Evolutionary conservation across 2,329 filamentous ascomycete genomes (phyloP), one percentile per base, ranked within the genome.

Genomic region (Thielaviopsis punctulata): DNA sequence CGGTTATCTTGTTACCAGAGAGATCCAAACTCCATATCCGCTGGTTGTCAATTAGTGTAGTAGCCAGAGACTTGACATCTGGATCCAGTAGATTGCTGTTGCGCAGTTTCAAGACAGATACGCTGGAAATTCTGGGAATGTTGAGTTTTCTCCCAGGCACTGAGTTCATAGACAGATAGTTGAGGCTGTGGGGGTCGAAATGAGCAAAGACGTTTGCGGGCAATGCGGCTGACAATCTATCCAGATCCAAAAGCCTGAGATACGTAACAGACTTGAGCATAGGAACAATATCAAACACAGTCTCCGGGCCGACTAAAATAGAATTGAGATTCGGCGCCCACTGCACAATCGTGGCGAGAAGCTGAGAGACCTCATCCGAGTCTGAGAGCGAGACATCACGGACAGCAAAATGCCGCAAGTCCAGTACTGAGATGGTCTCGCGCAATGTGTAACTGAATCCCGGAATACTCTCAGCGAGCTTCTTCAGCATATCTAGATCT

Each of bases 21-120:
- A 80, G 48, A 56, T 81, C 76, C 4, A 80, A 59, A 57, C 76
- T 77, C 76, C 77, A 80, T 10, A 80, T 60, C 24, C 66, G 69
- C 10, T 4, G 60, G 56, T 54, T 59, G 57, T 41, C 48, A 19
- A 49, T 39, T 10, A 57, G 48, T 7, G 52, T 49, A 3, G 33
- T 45, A 59, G 73, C 58, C 41, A 69, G 56, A 2, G 60, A 43
- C 0, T 62, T 52, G 2, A 66, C 62, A 2, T 64, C 61, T 1
- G 52, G 51, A 53, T 75, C 67, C 21, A 71, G 68, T 21, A 80
- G 58, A 54, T 73, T 68, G 21, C 72, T 66, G 1, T 67, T 64
- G 46, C 66, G 64, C 0, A 70, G 62, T 57, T 77, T 80, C 23
- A 81, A 60, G 3, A 80, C 64, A 2, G 72, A 69, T 8, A 81